Evolutionary conservation across 164 flowering plant species (phyloP), one percentile per base, ranked within the genome.

Genomic region (Macadamia integrifolia): DNA sequence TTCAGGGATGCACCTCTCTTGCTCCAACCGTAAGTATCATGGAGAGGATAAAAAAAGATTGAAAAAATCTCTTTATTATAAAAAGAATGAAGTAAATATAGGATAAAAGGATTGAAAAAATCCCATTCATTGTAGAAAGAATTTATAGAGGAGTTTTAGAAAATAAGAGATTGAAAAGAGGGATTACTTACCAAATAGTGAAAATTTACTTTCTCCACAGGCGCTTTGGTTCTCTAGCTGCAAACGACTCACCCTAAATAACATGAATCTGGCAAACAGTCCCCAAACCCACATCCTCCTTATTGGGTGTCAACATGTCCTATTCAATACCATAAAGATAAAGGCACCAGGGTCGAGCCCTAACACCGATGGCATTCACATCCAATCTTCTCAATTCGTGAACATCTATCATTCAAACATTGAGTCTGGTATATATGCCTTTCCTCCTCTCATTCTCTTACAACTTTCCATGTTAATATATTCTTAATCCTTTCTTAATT

Each of bases 291-390:
- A 81, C 43, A 50, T 83, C 0, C 59, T 68, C 9, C 56, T 79
- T 13, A 14, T 29, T 13, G 71, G 69, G 3, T 71, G 82, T 61
- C 23, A 62, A 28, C 32, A 44, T 0, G 60, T 75, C 5, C 6
- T 46, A 8, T 44, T 82, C 0, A 17, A 70, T 17, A 61, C 66
- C 28, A 29, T 82, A 32, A 7, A 11, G 0, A 77, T 82, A 6
- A 44, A 10, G 35, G 74, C 83, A 60, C 85, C 80, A 73, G n/a
- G 49, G 60, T 13, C 23, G 23, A 81, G 82, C 63, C 86, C 86
- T 15, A 79, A 83, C 74, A 83, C 86, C 23, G 84, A 83, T 66
- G 86, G 86, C 66, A 79, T 83, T 53, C 85, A 83, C 73, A 72
- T 83, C 40, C 81, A 77, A 9, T 29, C 71, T 23, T 70, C 78